A percentile compares a stretch with the other conserved stretches of the same genome.
phyloP scores from a whole-genome alignment of 768 basidiomycete species.

The Suillus decipiens region DNA sequence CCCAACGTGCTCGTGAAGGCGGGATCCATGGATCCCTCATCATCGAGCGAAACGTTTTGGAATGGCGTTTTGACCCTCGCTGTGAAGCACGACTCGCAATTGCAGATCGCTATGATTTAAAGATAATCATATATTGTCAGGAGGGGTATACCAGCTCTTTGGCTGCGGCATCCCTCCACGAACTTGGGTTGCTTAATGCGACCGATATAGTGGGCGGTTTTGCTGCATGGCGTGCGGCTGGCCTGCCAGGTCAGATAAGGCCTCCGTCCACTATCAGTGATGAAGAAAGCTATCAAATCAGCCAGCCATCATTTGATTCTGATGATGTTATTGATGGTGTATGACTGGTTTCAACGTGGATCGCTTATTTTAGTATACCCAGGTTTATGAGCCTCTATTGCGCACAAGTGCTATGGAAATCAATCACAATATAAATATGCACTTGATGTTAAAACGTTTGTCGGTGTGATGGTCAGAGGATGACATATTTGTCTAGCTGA shows the following conservation, averaged over 20 bases:
- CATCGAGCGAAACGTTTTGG: constrained; percentile 75
- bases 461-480: not conserved
- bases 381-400: not conserved
- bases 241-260: constrained; percentile 55
- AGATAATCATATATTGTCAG: constrained; percentile 74
- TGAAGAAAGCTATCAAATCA: constrained; percentile 33
- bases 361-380: not conserved
- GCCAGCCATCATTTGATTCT: constrained; percentile 29
- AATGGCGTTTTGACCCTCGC: constrained; percentile 81
- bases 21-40: constrained; percentile 67
- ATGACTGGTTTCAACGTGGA: not conserved
- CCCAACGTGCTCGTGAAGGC: constrained; percentile 58
- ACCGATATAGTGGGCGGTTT: constrained; percentile 80
- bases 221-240: constrained; percentile 68
- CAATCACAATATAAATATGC: not conserved
- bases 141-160: constrained; percentile 74
- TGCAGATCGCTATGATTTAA: constrained; percentile 73
- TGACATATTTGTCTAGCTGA: constrained; percentile 2
- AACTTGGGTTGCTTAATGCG: constrained; percentile 70
- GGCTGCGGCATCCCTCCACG: constrained; percentile 67
- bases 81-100: constrained; percentile 57
- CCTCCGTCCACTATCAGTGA: constrained; percentile 32
- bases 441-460: not conserved
- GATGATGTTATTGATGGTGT: constrained; percentile 12
- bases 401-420: not conserved